A percentile compares a stretch with the other conserved stretches of the same genome.
phyloP scores from a whole-genome alignment of 495 filamentous ascomycete genomes.

The Corynascus novoguineensis region DNA sequence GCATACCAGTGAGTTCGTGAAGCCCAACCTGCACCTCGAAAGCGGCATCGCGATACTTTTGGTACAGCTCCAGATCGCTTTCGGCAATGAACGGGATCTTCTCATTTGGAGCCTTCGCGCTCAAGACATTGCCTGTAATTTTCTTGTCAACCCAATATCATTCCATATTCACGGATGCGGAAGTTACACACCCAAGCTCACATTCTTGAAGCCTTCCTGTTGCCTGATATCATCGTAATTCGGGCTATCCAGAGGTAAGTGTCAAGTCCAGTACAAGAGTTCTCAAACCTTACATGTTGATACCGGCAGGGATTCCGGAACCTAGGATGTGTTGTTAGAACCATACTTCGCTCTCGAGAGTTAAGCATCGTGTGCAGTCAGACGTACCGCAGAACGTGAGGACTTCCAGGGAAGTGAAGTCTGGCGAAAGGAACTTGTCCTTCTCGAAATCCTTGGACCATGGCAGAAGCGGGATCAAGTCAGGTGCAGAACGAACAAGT shows the following conservation, averaged over 20 bases:
- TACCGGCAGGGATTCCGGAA: constrained; percentile 78
- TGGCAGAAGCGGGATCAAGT: constrained; percentile 80
- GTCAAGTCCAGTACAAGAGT: not conserved
- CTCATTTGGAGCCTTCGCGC: constrained; percentile 84
- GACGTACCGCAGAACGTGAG: constrained; percentile 42
- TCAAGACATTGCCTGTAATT: constrained; percentile 81
- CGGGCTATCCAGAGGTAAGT: constrained; percentile 56
- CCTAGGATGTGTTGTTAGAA: constrained; percentile 28
- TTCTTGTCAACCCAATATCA: not conserved
- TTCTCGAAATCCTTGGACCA: constrained; percentile 91
- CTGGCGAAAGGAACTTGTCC: constrained; percentile 86
- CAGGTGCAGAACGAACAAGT: constrained; percentile 72
- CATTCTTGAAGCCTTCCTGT: constrained; percentile 96
- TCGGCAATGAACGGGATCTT: constrained; percentile 80
- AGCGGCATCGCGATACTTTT: constrained; percentile 71
- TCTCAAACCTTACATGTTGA: constrained; percentile 41
- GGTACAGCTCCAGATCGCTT: constrained; percentile 68
- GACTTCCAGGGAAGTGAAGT: constrained; percentile 86
- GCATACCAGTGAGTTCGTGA: constrained; percentile 79
- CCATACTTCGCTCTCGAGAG: not conserved
- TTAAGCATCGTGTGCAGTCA: not conserved
- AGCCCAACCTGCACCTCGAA: constrained; percentile 96
- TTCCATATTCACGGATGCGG: not conserved
- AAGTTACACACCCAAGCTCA: constrained; percentile 37
- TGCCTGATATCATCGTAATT: constrained; percentile 96